Evolutionary conservation across 2,329 filamentous ascomycete genomes (phyloP), one percentile per base, ranked within the genome.

Genomic region (Hypoxylon sp.): DNA sequence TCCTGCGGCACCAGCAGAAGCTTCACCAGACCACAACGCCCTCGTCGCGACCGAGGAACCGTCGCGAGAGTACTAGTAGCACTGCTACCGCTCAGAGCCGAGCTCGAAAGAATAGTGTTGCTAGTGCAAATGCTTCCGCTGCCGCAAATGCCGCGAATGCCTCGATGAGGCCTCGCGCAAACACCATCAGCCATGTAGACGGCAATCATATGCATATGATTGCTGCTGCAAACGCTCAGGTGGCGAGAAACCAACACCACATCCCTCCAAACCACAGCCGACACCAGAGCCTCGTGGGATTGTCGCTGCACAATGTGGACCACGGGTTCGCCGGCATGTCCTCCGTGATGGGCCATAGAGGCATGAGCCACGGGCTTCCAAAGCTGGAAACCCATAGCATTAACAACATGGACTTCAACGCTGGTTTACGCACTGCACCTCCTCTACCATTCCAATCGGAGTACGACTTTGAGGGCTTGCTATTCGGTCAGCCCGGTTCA

Each of bases 1-100:
- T 99, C 61, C 85, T 99, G 73, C 90, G 96, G 66, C 96, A 99
- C 82, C 96, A 99, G 86, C 96, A 99, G 85, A 99, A 99, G 85
- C 88, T 99, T 53, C 96, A 99, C 80, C 94, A 97, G 86, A 94
- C 94, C 27, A 93, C 93, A 11, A 94, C 94, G 0, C 92, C 96
- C 5, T 94, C 94, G 5, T 91, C 94, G 50, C 90, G 95, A 68
- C 94, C 95, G 50, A 90, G 95, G 75, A 95, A 94, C 74, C 92
- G 95, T 73, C 89, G 96, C 72, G 96, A 98, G 82, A 98, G 96
- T 80, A 92, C 92, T 68, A 93, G 92, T 61, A 89, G 91, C 68
- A 89, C 90, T 7, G 85, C 88, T 6, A 88, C 89, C 13, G 88
- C 86, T 33, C 85, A 90, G 72, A 91, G 90, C 73, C 88, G 94